These are phyloP conservation scores for Penicillium sclerotiorum DNA, from an alignment of 2,329 filamentous ascomycete species.

Conservation along the genomic window DNA sequence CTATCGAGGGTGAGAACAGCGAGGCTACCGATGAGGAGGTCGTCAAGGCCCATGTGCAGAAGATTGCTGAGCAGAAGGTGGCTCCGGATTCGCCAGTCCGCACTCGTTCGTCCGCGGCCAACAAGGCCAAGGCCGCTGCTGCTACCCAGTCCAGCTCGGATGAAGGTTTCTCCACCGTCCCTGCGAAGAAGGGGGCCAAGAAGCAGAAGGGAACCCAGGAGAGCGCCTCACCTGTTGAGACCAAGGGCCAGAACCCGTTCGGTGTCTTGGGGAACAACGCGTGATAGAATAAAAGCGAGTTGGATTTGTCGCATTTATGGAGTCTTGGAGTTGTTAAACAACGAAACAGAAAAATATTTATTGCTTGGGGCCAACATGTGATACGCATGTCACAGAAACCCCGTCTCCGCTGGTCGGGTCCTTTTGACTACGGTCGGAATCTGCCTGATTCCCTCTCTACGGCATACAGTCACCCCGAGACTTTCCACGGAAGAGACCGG, in stretches of 20 bases:
- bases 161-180: conserved; percentile 34
- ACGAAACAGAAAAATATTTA: no score
- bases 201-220: conserved; percentile 30
- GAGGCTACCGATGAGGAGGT: conserved; percentile 39
- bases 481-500: no score
- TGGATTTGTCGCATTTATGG: conserved; percentile 9
- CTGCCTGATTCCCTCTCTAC: no score
- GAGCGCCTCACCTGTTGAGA: conserved; percentile 13
- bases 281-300: conserved; percentile 8
- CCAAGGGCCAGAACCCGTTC: conserved; percentile 35
- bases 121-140: conserved; percentile 30
- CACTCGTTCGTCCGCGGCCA: conserved; percentile 34
- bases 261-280: conserved; percentile 32
- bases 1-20: conserved; percentile 41
- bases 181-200: conserved; percentile 37
- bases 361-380: no score
- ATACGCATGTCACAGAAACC: no score
- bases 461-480: no score
- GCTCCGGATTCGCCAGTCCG: conserved; percentile 33
- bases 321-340: conserved; percentile 17
- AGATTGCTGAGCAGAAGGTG: conserved; percentile 22
- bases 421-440: no score
- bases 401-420: no score
- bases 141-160: conserved; percentile 23
- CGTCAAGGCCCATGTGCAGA: conserved; percentile 31